A percentile compares a stretch with the other conserved stretches of the same genome.
phyloP scores from a whole-genome alignment of 2,329 filamentous ascomycete genomes.

The Cladosporium sp. region DNA sequence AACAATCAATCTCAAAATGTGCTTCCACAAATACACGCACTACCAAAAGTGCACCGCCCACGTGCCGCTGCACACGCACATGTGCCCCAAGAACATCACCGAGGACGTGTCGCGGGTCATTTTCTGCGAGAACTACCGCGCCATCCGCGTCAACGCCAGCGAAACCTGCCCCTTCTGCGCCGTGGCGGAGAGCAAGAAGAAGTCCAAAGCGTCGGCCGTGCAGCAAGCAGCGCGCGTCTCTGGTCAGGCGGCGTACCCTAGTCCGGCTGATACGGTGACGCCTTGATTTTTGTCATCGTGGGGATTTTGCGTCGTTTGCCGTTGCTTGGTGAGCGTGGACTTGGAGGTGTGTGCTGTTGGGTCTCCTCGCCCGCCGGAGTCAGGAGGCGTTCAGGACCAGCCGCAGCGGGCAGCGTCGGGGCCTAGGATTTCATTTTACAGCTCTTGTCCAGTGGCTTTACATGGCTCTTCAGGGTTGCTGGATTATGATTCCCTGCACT shows the following conservation, averaged over 20 bases:
- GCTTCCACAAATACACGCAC: slow-evolving; percentile 33
- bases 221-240: background rate
- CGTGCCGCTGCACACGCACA: slow-evolving; percentile 29
- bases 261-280: slow-evolving; percentile 5
- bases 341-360: too few relatives aligned
- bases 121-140: slow-evolving; percentile 30
- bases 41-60: slow-evolving; percentile 25
- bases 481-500: too few relatives aligned
- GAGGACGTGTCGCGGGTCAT: slow-evolving; percentile 27
- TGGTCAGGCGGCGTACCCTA: too few relatives aligned
- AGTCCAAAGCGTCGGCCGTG: background rate
- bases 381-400: too few relatives aligned
- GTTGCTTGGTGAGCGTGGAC: too few relatives aligned
- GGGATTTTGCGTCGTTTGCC: too few relatives aligned
- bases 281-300: too few relatives aligned
- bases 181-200: background rate
- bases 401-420: too few relatives aligned
- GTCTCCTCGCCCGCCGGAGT: too few relatives aligned
- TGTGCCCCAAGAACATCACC: slow-evolving; percentile 27
- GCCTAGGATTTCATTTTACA: too few relatives aligned
- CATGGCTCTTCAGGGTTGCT: too few relatives aligned
- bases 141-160: slow-evolving; percentile 16
- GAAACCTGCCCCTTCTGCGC: slow-evolving; percentile 3
- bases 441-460: too few relatives aligned
- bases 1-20: slow-evolving; percentile 25